Evolutionary conservation across 225 moss, liverwort and hornwort genomes (phyloP), one percentile per base, ranked within the genome.

Genomic region (Pleurozium schreberi): DNA sequence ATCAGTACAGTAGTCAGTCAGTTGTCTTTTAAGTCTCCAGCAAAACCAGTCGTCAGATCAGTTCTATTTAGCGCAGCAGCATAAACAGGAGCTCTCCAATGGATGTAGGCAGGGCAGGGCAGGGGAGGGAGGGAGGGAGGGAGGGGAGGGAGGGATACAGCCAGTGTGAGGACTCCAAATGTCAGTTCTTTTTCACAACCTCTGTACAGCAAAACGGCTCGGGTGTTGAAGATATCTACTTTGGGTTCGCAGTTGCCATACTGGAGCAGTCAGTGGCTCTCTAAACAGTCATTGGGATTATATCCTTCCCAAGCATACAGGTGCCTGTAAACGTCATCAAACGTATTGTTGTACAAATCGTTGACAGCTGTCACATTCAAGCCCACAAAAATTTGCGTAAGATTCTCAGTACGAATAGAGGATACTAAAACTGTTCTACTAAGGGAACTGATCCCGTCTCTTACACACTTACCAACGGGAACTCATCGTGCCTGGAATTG

Each of bases 241-340:
- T 74, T 76, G 47, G 34, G 79, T 80, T 45, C 80, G 88, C 71
- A 65, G 85, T 59, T 74, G 84, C 87, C 76, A 75, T 80, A 23
- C 50, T 93, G 58, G 71, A 84, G 43, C 87, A 84, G 60, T n/a
- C 59, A 9, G 59, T 83, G 43, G 71, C 82, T 84, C 68, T 85
- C 88, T 93, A 92, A 59, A 92, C 91, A 47, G 88, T 73, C 92
- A 94, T 92, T 84, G 94, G 88, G 85, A 92, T 83, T 73, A 98
- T 98, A 77, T 92, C 81, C 90, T 98, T 98, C 92, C 96, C 94
- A 31, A 98, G 96, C 93, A 98, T 92, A 85, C 91, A 95, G 69
- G 96, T 96, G 84, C 98, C 98, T 81, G 96, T 96, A 84, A 97
- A 96, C 83, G 95, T 96, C 98, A 96, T 96, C 93, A 98, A 92